Conservation (phyloP, 176 grass and related monocot species). For the Triticum timopheevii region DNA sequence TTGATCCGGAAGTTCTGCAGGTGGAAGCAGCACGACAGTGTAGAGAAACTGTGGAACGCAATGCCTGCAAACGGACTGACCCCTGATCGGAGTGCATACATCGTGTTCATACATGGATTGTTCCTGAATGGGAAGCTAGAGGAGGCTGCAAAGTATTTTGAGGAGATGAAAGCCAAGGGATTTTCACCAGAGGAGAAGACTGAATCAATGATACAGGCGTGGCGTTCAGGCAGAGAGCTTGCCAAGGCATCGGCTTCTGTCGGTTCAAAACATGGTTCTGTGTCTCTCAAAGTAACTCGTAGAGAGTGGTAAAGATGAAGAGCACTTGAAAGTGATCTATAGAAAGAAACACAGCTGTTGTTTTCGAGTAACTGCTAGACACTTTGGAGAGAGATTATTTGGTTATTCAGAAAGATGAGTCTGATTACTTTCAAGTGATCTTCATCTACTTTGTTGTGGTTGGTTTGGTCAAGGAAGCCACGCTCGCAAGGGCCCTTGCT, state of each 20-base stretch:
- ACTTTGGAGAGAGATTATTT: not conserved
- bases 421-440: not conserved
- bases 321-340: not conserved
- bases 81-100: constrained; percentile 76
- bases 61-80: constrained; percentile 64
- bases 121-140: constrained; percentile 76
- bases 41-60: constrained; percentile 67
- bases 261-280: constrained; percentile 1
- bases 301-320: constrained; percentile 20
- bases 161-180: constrained; percentile 77
- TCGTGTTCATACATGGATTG: constrained; percentile 72
- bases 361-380: constrained; percentile 18
- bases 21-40: constrained; percentile 69
- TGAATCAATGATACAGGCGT: constrained; percentile 71
- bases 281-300: constrained; percentile 32
- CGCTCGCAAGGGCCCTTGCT: not conserved
- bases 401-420: not conserved
- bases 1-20: constrained; percentile 77
- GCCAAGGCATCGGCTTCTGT: constrained; percentile 17
- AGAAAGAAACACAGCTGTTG: not conserved
- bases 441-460: not conserved
- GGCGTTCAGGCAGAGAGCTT: constrained; percentile 56
- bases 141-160: constrained; percentile 61
- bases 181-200: constrained; percentile 71
- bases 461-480: not conserved